A percentile compares a stretch with the other conserved stretches of the same genome.
Evolutionary conservation across 2,329 filamentous ascomycete genomes (phyloP).

Genomic region (Monosporascus sp.): DNA sequence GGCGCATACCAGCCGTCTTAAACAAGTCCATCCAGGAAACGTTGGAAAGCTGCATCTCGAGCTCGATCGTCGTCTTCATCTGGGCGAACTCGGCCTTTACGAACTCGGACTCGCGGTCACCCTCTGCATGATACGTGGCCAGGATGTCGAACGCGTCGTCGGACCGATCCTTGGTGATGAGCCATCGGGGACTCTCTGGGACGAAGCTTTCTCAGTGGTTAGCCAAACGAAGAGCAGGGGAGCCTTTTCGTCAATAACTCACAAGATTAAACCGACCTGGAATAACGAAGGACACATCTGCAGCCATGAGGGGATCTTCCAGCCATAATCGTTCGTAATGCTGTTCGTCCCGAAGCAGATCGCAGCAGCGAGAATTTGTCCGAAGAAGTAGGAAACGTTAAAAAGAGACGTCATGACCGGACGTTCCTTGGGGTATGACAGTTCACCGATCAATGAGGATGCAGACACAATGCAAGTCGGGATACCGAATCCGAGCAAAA

Average conservation of each 20-base stretch:
- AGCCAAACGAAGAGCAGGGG: too few relatives aligned
- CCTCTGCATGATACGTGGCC: conserved; percentile 40
- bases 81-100: conserved; percentile 52
- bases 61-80: conserved; percentile 48
- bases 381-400: conserved; percentile 53
- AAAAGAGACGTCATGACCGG: conserved; percentile 54
- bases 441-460: conserved; percentile 53
- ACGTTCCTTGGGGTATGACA: conserved; percentile 56
- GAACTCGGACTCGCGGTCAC: conserved; percentile 38
- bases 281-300: conserved; percentile 39
- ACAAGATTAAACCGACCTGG: conserved; percentile 35
- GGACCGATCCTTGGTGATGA: conserved; percentile 44
- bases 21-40: conserved; percentile 39
- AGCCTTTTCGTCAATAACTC: conserved; percentile 1
- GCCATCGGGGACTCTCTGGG: conserved; percentile 56
- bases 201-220: conserved; percentile 30
- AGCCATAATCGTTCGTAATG: conserved; percentile 33
- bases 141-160: conserved; percentile 47
- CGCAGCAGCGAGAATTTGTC: conserved; percentile 42
- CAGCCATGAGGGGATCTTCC: conserved; percentile 41
- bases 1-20: conserved; percentile 34
- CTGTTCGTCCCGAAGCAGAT: conserved; percentile 45
- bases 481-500: conserved; percentile 57
- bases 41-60: conserved; percentile 46
- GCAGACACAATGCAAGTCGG: conserved; percentile 54